Evolutionary conservation across 2,329 filamentous ascomycete species (phyloP).

Genomic region (Teratosphaeriaceae sp.): DNA sequence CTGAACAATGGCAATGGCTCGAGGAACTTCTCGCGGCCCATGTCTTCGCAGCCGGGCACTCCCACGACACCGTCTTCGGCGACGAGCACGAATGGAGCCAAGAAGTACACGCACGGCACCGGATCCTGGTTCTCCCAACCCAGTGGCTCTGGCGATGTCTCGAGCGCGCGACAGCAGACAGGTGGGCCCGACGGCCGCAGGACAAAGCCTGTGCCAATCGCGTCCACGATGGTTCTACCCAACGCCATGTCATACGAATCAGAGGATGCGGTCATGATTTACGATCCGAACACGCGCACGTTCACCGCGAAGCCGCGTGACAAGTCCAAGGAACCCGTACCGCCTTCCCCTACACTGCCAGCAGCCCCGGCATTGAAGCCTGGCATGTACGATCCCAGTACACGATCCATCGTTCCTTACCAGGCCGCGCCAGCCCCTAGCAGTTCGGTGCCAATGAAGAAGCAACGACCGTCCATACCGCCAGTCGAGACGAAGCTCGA

Average conservation of each 20-base stretch:
- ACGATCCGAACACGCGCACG: constrained; percentile 24
- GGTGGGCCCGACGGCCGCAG: constrained; percentile 15
- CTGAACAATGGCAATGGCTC: too few relatives aligned
- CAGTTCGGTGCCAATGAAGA: too few relatives aligned
- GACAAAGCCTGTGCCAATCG: constrained; percentile 7
- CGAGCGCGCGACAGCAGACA: constrained; percentile 13
- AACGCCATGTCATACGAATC: constrained; percentile 1
- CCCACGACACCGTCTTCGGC: constrained; percentile 12
- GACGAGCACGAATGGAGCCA: constrained; percentile 11
- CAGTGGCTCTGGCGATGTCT: constrained; percentile 39
- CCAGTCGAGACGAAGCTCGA: constrained; percentile 17
- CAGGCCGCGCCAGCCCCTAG: neutral
- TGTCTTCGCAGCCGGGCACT: constrained; percentile 35
- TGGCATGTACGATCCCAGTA: constrained; percentile 25
- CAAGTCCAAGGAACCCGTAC: constrained; percentile 10
- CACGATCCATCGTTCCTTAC: constrained; percentile 22
- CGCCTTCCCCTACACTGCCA: constrained; percentile 11
- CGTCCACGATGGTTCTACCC: neutral
- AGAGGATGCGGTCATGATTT: constrained; percentile 25
- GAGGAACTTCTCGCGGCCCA: constrained; percentile 51
- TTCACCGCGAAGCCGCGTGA: constrained; percentile 20
- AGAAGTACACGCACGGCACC: constrained; percentile 25
- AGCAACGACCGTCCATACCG: constrained; percentile 4
- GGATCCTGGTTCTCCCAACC: constrained; percentile 55
- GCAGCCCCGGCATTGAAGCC: constrained; percentile 12